Evolutionary conservation across 106 monocot genomes (phyloP), one percentile per base, ranked within the genome.

Genomic region (Dactylorhiza incarnata): DNA sequence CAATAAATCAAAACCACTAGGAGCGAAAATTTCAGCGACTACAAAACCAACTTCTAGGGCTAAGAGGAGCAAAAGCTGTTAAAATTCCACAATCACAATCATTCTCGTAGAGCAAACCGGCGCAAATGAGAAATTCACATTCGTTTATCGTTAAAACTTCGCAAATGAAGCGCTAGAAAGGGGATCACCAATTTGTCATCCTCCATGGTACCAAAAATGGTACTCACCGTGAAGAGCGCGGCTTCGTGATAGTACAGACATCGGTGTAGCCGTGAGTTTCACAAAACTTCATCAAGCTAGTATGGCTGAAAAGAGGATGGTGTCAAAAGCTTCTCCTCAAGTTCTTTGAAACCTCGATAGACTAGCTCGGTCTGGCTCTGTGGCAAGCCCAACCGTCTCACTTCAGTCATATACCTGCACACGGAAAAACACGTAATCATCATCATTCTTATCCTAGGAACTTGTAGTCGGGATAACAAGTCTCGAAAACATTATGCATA

Each of bases 401-500:
- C 90, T 62, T 95, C 95, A 5, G 95, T 88, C 95, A 95, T 90
- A 48, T 95, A 95, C 73, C 95, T 92, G 80, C 23, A 22, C 62
- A 6, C n/a, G 5, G 6, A 52, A 72, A 45, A 54, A 59, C 20
- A 59, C 1, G 9, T 0, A 6, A 59, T 59, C 58, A 59, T 58
- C 58, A 58, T 54, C 14, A 19, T 15, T 15, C 56, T 56, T 56
- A 56, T 56, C 56, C 17, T 19, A 55, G n/a, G 17, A 3, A 55
- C n/a, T 55, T n/a, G 55, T 15, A 17, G 17, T 6, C 5, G 2
- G 55, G 17, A 17, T 55, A 55, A 55, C 5, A n/a, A 17, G 55
- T 17, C 55, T 17, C 9, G 19, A 23, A 24, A 23, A 7, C 15
- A 11, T 52, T 52, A 52, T 52, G 0, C 52, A 6, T 52, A 52